Evolutionary conservation across 352 stramenopile genomes (phyloP).

Genomic region (Pythium oligandrum): DNA sequence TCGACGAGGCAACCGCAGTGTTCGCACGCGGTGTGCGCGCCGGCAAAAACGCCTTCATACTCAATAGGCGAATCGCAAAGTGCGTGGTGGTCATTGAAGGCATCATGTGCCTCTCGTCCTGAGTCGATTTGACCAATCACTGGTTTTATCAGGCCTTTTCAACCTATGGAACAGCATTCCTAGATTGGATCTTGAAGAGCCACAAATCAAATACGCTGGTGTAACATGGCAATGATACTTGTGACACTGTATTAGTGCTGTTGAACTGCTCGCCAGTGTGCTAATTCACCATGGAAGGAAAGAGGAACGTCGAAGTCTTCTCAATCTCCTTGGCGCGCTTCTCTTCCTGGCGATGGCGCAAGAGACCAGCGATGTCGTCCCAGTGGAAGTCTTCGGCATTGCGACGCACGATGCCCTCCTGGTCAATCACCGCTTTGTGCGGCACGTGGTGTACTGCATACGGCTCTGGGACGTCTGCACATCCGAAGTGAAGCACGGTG

Average conservation of each 20-base stretch:
- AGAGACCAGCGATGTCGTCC: constrained; percentile 47
- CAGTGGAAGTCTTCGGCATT: constrained; percentile 57
- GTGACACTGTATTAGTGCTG: too few species aligned
- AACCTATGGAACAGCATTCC: too few species aligned
- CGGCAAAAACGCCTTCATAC: constrained; percentile 18
- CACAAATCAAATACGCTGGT: too few species aligned
- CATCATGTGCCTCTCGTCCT: too few species aligned
- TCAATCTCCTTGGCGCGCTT: constrained; percentile 8
- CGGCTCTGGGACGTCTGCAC: constrained; percentile 40
- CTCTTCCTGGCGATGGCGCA: constrained; percentile 41
- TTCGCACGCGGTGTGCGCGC: constrained; percentile 1
- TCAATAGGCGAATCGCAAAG: neutral
- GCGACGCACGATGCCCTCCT: constrained; percentile 37
- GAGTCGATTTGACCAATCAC: too few species aligned
- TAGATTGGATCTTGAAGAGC: too few species aligned
- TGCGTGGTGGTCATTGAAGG: too few species aligned
- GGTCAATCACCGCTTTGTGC: constrained; percentile 45
- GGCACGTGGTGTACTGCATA: constrained; percentile 47
- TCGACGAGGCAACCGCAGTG: constrained; percentile 13
- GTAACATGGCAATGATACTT: too few species aligned
- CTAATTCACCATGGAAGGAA: constrained; percentile 9
- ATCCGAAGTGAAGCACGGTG: constrained; percentile 53
- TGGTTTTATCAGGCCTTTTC: too few species aligned
- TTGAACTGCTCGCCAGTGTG: too few species aligned
- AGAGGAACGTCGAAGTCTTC: constrained; percentile 18